A percentile compares a stretch with the other conserved stretches of the same genome.
These are phyloP conservation scores for Calonectria pseudoreteaudii DNA, from an alignment of 2,329 filamentous ascomycete genomes.

Conservation along the genomic window DNA sequence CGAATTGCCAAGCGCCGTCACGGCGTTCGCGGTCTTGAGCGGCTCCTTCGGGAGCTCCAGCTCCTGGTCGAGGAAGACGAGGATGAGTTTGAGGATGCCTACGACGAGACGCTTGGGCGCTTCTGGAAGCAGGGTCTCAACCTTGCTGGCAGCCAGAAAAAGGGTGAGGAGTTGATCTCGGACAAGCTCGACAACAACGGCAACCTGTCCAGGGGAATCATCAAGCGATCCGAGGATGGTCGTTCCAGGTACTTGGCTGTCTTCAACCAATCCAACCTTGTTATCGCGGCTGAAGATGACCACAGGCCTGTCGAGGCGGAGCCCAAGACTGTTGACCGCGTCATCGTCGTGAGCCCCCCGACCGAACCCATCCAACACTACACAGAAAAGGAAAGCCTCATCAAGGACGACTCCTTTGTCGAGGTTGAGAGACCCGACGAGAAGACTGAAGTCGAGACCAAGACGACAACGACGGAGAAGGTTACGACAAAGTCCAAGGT, in stretches of 20 bases:
- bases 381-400: neutral
- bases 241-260: conserved; percentile 11
- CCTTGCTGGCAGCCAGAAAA: neutral
- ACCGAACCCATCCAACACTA: neutral
- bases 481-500: neutral
- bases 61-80: neutral
- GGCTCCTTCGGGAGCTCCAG: neutral
- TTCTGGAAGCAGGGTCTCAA: neutral
- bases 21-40: neutral
- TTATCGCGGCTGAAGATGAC: conserved; percentile 8
- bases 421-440: neutral
- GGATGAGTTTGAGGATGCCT: neutral
- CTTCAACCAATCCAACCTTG: conserved; percentile 15
- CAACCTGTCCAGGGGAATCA: neutral
- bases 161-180: neutral
- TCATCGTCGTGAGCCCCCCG: conserved; percentile 5
- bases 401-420: neutral
- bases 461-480: neutral
- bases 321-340: conserved; percentile 1
- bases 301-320: conserved; percentile 8
- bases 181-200: neutral
- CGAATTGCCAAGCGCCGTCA: neutral
- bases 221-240: neutral
- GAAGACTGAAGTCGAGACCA: neutral
- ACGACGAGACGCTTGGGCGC: neutral